A percentile compares a stretch with the other conserved stretches of the same genome.
Conservation (phyloP, 2,329 filamentous ascomycete genomes). For the Pestalotiopsis sp. region DNA sequence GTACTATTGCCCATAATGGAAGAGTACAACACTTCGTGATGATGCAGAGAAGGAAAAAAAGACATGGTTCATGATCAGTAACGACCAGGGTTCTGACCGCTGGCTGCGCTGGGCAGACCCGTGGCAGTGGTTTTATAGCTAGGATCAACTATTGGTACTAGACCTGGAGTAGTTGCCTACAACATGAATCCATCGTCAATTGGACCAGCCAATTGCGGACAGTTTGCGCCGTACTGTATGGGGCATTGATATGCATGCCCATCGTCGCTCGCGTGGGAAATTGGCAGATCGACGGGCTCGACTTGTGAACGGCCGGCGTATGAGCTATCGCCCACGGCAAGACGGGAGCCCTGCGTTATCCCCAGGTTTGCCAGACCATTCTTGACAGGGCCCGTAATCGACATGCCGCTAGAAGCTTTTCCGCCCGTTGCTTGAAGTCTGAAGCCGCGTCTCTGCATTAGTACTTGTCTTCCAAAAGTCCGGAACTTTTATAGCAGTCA, state of each 20-base stretch:
- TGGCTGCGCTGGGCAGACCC: conserved; percentile 33
- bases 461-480: not conserved
- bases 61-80: not conserved
- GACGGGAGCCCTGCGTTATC: conserved; percentile 9
- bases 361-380: not conserved
- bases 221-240: conserved; percentile 18
- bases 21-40: not conserved
- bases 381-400: not conserved
- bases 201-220: not conserved
- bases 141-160: conserved; percentile 17
- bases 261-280: conserved; percentile 2
- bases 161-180: not conserved
- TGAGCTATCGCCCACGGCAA: not conserved
- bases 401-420: not conserved
- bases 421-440: not conserved
- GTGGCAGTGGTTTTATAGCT: conserved; percentile 37
- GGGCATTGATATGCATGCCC: conserved; percentile 4
- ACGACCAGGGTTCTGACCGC: conserved; percentile 12
- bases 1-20: not conserved
- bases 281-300: not conserved
- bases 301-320: not conserved
- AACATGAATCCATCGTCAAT: not conserved
- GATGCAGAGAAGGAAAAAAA: not conserved
- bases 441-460: conserved; percentile 17
- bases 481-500: not conserved